These are phyloP conservation scores for Rhizophora mangle DNA, from an alignment of 345 rosid genomes.

Conservation along the genomic window DNA sequence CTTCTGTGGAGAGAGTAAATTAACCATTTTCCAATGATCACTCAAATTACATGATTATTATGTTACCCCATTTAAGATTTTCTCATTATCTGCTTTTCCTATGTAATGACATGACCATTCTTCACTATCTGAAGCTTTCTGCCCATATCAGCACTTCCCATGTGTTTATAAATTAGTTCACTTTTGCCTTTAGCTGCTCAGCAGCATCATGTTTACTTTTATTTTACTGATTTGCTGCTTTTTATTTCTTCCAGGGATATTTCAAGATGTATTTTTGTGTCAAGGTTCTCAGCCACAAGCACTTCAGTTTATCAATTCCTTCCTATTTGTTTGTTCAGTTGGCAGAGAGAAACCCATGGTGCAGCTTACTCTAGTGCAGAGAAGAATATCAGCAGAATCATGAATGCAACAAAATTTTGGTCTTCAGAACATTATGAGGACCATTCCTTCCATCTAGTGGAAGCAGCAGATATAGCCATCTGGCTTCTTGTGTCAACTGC, in stretches of 20 bases:
- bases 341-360: constrained; percentile 41
- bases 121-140: background rate
- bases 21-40: too few relatives aligned
- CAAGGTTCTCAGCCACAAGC: constrained; percentile 57
- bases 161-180: background rate
- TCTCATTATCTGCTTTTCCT: background rate
- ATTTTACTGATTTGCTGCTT: background rate
- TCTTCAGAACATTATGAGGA: constrained; percentile 39
- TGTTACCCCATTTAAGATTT: background rate
- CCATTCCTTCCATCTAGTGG: constrained; percentile 37
- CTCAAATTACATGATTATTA: background rate
- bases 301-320: constrained; percentile 45
- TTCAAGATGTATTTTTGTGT: constrained; percentile 43
- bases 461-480: constrained; percentile 55
- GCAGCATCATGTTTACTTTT: background rate
- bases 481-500: constrained; percentile 67
- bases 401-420: constrained; percentile 46
- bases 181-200: background rate
- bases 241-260: constrained; percentile 59
- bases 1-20: too few relatives aligned
- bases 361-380: constrained; percentile 31
- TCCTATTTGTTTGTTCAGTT: constrained; percentile 57
- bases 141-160: background rate
- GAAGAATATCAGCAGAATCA: constrained; percentile 39
- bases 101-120: background rate